Evolutionary conservation across 1,284 basidiomycete genomes (phyloP), one percentile per base, ranked within the genome.

Genomic region (Moesziomyces sp.): DNA sequence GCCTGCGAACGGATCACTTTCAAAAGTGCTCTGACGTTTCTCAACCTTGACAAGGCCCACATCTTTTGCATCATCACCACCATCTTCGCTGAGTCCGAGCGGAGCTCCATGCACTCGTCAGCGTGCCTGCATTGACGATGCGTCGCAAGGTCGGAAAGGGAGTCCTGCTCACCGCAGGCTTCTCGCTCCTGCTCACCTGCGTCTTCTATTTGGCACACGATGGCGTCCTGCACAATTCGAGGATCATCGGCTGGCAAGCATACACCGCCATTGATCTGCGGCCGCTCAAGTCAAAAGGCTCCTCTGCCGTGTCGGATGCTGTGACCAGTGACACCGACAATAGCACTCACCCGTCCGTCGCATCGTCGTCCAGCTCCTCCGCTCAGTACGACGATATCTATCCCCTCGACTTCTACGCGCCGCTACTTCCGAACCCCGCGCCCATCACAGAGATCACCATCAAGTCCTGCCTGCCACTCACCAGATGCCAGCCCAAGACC

Each of bases 361-460:
- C 43, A 1, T 34, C 38, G 14, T 34, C 38, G 14, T n/a, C 51
- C n/a, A 38, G 9, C 7, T 46, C 46, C 30, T 38, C 47, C 1
- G 40, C 42, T 19, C 48, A 57, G 46, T 61, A 61, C 52, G 68
- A 65, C 21, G 74, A 74, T 28, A 49, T 60, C 13, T 78, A 68
- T 34, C 79, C 79, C 9, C 66, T 78, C 45, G 77, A 81, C 58
- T 35, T 65, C 23, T 81, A 78, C 60, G 72, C 76, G 3, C 79
- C 79, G 4, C 52, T 69, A 11, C 60, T 81, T 2, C 79, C 79
- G 34, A 81, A 79, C 43, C 61, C 76, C 1, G 73, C 72, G 0
- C 76, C 78, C 2, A 50, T 81, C n/a, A 92, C 93, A 34, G 92
- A 94, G 85, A 91, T 94, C 46, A 86, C 89, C 1, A 86, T 94